These are phyloP conservation scores for Picochlorum costavermella DNA, from an alignment of 139 green algal genomes.

Conservation along the genomic window DNA sequence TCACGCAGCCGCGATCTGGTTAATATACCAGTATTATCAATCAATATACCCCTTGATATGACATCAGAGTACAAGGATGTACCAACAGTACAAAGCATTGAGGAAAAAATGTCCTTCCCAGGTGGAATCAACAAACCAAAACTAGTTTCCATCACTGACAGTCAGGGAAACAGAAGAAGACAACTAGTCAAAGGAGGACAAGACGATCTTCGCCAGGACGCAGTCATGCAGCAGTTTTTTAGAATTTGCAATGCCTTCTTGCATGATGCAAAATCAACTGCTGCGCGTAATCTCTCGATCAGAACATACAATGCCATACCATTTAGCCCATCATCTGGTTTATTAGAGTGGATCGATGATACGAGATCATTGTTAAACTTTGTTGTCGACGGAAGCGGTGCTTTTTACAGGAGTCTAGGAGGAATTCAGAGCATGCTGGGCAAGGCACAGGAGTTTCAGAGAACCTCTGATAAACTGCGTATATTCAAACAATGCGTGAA, in stretches of 20 bases:
- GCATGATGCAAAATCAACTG: conserved; percentile 28
- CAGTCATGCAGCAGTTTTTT: conserved; percentile 97
- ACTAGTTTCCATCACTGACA: conserved; percentile 49
- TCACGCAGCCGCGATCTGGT: background rate
- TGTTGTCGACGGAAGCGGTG: conserved; percentile 24
- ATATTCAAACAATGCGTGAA: background rate
- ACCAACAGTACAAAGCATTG: conserved; percentile 41
- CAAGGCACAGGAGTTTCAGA: background rate
- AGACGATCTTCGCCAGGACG: conserved; percentile 87
- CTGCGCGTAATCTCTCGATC: conserved; percentile 55
- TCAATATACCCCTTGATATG: conserved; percentile 40
- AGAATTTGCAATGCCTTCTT: conserved; percentile 77
- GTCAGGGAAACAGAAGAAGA: conserved; percentile 27
- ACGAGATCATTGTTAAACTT: conserved; percentile 64
- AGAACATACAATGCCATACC: conserved; percentile 79
- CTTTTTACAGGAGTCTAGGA: too few relatives aligned
- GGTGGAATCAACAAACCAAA: conserved; percentile 87
- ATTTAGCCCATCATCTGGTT: conserved; percentile 72
- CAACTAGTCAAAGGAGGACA: conserved; percentile 72
- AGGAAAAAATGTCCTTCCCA: conserved; percentile 43
- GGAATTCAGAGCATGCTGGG: background rate
- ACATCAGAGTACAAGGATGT: conserved; percentile 42
- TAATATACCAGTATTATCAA: conserved; percentile 39
- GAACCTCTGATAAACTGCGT: background rate
- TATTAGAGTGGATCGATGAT: conserved; percentile 92